These are phyloP conservation scores for Globisporangium yorkense DNA, from an alignment of 352 stramenopile species.

Conservation along the genomic window DNA sequence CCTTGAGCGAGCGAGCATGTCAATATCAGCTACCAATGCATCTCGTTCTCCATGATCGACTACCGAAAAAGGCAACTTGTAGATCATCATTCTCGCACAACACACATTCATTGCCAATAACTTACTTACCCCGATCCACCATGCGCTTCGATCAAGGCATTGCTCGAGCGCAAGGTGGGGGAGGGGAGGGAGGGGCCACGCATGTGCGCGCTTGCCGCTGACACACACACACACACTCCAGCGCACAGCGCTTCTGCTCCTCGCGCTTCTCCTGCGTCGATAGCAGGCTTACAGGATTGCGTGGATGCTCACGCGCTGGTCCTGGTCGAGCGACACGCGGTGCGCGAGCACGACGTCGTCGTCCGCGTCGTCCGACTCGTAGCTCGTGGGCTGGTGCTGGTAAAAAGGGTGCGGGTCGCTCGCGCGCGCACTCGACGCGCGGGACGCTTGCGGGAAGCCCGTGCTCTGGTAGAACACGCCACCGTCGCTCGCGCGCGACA, in stretches of 20 bases:
- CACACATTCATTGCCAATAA: not conserved
- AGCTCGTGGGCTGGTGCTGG: constrained; percentile 15
- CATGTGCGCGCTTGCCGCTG: not conserved
- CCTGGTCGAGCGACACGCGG: constrained; percentile 52
- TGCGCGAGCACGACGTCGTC: constrained; percentile 54
- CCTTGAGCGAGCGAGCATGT: not conserved
- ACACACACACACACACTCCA: not conserved
- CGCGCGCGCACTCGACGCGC: constrained; percentile 6
- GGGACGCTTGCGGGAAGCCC: constrained; percentile 8
- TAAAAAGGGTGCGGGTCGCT: constrained; percentile 19
- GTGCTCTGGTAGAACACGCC: constrained; percentile 37
- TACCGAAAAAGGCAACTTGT: not conserved
- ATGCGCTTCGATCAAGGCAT: too few species aligned
- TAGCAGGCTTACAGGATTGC: constrained; percentile 41
- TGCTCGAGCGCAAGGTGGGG: too few species aligned
- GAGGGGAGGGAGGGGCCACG: not conserved
- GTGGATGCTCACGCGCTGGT: constrained; percentile 56
- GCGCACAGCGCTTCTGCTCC: not conserved
- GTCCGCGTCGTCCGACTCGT: constrained; percentile 17
- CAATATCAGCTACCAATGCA: not conserved
- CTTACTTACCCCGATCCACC: not conserved
- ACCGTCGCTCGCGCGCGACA: constrained; percentile 33
- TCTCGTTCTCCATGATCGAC: not conserved
- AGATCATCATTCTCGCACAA: not conserved
- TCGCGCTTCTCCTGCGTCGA: not conserved